Conservation (phyloP, 768 basidiomycete species). For the Cyathus striatus region DNA sequence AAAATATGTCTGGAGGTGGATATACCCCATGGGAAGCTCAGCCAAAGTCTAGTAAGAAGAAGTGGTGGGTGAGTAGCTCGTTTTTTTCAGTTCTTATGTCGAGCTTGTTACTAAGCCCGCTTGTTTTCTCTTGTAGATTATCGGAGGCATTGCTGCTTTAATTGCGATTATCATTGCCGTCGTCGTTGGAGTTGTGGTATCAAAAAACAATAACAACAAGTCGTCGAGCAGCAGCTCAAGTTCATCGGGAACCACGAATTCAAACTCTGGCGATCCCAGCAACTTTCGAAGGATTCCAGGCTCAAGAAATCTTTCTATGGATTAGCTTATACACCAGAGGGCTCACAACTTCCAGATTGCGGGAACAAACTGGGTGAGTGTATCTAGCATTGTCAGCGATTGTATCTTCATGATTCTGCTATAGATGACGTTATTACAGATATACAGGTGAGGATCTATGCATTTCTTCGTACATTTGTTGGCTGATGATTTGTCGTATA, state of each 20-base stretch:
- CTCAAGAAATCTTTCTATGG: slow-evolving; percentile 80
- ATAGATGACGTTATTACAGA: slow-evolving; percentile 59
- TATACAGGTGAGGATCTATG: slow-evolving; percentile 49
- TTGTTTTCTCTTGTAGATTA: slow-evolving; percentile 30
- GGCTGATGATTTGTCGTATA: slow-evolving; percentile 21
- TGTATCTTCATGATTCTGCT: not conserved
- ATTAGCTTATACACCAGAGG: slow-evolving; percentile 79
- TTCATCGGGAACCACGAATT: slow-evolving; percentile 1
- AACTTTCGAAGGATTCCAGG: slow-evolving; percentile 65
- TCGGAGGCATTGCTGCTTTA: slow-evolving; percentile 34
- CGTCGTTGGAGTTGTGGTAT: slow-evolving; percentile 56
- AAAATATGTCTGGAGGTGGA: not conserved
- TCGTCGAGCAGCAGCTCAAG: slow-evolving; percentile 22
- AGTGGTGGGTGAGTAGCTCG: slow-evolving; percentile 16
- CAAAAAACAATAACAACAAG: slow-evolving; percentile 29
- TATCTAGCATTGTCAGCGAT: not conserved
- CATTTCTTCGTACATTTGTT: not conserved
- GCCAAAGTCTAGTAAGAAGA: slow-evolving; percentile 14
- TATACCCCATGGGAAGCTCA: slow-evolving; percentile 8
- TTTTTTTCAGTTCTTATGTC: not conserved
- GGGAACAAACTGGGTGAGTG: slow-evolving; percentile 44
- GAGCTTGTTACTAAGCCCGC: not conserved
- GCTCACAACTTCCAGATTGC: slow-evolving; percentile 68
- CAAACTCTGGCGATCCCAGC: slow-evolving; percentile 58
- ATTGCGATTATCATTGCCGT: slow-evolving; percentile 44